Base-by-base conservation (phyloP, 2,329 filamentous ascomycete species). In the Ascochyta clinopodiicola region DNA sequence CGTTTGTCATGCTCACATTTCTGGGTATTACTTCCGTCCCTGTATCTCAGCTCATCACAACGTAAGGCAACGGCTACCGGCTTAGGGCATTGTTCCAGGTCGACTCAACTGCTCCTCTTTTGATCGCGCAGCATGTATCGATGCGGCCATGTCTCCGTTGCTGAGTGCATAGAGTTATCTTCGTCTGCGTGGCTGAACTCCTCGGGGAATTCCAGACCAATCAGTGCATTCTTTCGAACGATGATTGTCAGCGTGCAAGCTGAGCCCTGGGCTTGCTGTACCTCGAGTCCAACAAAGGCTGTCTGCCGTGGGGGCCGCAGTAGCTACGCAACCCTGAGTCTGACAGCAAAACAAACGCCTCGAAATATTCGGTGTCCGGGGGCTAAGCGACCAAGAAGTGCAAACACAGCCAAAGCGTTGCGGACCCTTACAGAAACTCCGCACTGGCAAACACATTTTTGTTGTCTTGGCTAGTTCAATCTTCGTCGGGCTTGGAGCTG, bases 241-340 rank as follows among this genome's bases (percentile, higher is more conserved):
- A 40, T 49, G 35, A 55, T 35, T 10, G 45, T 55, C 44, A 55
- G 51, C 51, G n/a, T 25, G n/a, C 44, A 29, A 39, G 19, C 34
- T 44, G n/a, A 35, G 34, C 27, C 7, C 9, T 15, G 29, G 4
- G 6, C 22, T 42, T 45, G n/a, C 15, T 25, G 15, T 31, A n/a
- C 12, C n/a, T n/a, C 29, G 37, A 15, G 8, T 17, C 17, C 22
- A 4, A 42, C 10, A 27, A 2, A 42, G 15, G 27, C 7, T 40
- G 6, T 35, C 32, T 35, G 32, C 32, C 6, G 17, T 6, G n/a
- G 17, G 32, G n/a, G 15, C 32, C 15, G n/a, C 32, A 35, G 32
- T 17, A 35, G 9, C 4, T 35, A 17, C 15, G 10, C 8, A 10
- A 6, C n/a, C n/a, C 12, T 6, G n/a, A 17, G 15, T 9, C n/a